A percentile compares a stretch with the other conserved stretches of the same genome.
These are phyloP conservation scores for Termitomyces sp. DNA, from an alignment of 768 basidiomycete species.

Conservation along the genomic window DNA sequence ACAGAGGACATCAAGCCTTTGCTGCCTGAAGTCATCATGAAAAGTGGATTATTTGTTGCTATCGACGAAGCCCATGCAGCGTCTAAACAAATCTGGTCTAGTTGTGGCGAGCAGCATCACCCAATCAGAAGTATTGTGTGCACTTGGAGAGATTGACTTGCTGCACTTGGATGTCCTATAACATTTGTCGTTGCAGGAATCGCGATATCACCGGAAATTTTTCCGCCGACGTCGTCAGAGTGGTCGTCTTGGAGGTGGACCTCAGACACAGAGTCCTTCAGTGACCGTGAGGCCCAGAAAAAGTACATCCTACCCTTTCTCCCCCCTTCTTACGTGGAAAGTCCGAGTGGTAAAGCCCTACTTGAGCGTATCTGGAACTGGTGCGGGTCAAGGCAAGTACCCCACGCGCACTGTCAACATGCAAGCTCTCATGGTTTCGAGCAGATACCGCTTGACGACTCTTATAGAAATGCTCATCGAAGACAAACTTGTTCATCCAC, in stretches of 20 bases:
- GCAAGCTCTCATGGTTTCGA: not conserved
- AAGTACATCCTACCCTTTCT: not conserved
- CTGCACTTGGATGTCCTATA: not conserved
- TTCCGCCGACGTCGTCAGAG: slow-evolving; percentile 1
- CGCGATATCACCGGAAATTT: not conserved
- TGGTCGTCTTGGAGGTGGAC: slow-evolving; percentile 6
- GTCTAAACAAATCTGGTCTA: not conserved
- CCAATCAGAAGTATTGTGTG: not conserved
- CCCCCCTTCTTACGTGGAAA: not conserved
- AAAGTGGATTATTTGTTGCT: not conserved
- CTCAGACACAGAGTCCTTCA: slow-evolving; percentile 1
- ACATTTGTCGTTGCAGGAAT: slow-evolving; percentile 8
- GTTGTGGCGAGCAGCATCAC: not conserved
- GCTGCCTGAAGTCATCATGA: not conserved
- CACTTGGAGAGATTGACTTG: not conserved
- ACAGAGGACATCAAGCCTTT: not conserved
- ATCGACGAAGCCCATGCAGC: slow-evolving; percentile 1
- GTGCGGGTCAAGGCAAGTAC: not conserved
- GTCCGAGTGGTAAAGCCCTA: not conserved
- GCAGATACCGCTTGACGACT: slow-evolving; percentile 4
- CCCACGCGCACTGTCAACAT: not conserved
- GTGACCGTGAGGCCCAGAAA: not conserved
- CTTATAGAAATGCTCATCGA: not conserved
- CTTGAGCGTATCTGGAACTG: slow-evolving; percentile 7
- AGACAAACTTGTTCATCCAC: slow-evolving; percentile 3